Evolutionary conservation across 169 alveolate species (phyloP).

Genomic region (Plasmodium relictum): DNA sequence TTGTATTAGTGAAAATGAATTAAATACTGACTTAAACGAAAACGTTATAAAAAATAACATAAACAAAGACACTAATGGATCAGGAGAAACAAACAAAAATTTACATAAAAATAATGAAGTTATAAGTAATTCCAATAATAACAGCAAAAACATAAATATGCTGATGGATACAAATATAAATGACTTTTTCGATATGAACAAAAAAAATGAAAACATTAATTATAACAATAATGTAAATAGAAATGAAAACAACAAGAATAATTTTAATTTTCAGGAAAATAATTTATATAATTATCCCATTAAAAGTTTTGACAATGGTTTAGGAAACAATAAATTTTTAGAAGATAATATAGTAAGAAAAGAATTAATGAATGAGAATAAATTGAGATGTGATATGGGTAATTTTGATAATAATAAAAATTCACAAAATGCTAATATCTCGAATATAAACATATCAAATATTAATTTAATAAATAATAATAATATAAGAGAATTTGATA

Average conservation of each 20-base stretch:
- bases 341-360: neutral
- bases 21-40: neutral
- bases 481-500: neutral
- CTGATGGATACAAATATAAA: constrained; percentile 3
- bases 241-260: neutral
- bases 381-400: neutral
- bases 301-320: neutral
- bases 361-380: neutral
- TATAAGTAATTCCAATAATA: neutral
- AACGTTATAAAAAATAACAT: neutral
- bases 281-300: neutral
- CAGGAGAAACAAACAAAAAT: neutral
- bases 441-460: neutral
- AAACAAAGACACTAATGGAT: neutral
- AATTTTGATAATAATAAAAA: neutral
- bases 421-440: neutral
- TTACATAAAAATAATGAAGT: neutral
- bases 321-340: neutral
- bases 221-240: neutral
- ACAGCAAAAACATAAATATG: constrained; percentile 1
- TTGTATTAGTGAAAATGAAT: neutral
- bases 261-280: neutral
- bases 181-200: neutral
- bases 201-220: neutral
- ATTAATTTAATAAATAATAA: neutral